These are phyloP conservation scores for Diplogelasinospora grovesii DNA, from an alignment of 495 filamentous ascomycete genomes.

Conservation along the genomic window DNA sequence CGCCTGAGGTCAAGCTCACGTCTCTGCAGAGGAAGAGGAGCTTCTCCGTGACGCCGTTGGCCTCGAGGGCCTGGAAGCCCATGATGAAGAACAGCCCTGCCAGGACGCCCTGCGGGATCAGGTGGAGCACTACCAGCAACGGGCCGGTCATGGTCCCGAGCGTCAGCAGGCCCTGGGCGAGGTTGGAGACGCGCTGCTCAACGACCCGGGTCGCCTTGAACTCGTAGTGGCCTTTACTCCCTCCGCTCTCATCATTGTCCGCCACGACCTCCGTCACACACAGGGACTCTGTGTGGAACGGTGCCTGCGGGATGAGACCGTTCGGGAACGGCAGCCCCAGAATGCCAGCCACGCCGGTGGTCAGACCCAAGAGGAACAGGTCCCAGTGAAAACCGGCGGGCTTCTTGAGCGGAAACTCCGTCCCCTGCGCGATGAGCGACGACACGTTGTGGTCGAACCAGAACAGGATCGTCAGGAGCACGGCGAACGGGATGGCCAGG, in stretches of 20 bases:
- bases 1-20: constrained; percentile 50
- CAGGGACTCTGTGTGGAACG: constrained; percentile 82
- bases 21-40: constrained; percentile 71
- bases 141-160: constrained; percentile 86
- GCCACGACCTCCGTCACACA: constrained; percentile 64
- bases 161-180: constrained; percentile 75
- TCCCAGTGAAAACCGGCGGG: constrained; percentile 97
- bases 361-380: constrained; percentile 82
- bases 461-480: constrained; percentile 82
- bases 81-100: constrained; percentile 94
- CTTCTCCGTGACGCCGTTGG: constrained; percentile 79
- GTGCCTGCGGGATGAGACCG: constrained; percentile 87
- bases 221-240: constrained; percentile 55
- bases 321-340: constrained; percentile 88
- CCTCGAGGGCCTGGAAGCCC: constrained; percentile 75
- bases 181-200: constrained; percentile 84
- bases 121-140: constrained; percentile 70
- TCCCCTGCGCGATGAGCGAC: constrained; percentile 84
- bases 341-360: constrained; percentile 76
- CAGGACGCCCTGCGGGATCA: constrained; percentile 83
- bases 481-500: constrained; percentile 79
- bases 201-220: constrained; percentile 68
- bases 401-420: constrained; percentile 84
- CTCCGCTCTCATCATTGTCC: constrained; percentile 45
- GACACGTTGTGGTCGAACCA: constrained; percentile 94